These are phyloP conservation scores for Alternaria triticina DNA, from an alignment of 2,329 filamentous ascomycete species.

Conservation along the genomic window DNA sequence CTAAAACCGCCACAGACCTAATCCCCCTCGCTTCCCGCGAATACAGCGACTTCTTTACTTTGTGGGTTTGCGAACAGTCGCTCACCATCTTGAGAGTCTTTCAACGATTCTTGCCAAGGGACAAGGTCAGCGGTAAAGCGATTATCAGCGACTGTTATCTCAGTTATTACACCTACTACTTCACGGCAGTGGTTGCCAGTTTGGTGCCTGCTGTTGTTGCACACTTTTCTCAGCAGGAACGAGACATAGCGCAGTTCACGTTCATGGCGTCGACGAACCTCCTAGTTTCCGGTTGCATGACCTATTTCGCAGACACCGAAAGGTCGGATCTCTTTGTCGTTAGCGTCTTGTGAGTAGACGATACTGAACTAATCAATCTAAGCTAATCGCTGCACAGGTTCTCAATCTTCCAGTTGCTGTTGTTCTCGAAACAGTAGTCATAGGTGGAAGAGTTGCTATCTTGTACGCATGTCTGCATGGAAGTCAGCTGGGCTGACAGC, in stretches of 20 bases:
- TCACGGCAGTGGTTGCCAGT: background rate
- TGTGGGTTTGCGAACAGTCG: background rate
- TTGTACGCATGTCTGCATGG: background rate
- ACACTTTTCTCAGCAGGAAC: background rate
- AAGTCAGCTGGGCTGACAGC: background rate
- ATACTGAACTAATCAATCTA: no score
- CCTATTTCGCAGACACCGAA: background rate
- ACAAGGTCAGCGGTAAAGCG: no score
- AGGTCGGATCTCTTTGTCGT: background rate
- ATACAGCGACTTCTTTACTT: background rate
- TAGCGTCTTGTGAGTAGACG: background rate
- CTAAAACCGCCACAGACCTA: no score
- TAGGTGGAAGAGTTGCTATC: background rate
- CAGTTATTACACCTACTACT: no score
- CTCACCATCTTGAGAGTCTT: background rate
- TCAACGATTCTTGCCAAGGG: background rate
- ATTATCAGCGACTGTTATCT: no score
- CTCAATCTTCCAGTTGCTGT: background rate
- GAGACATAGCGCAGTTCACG: background rate
- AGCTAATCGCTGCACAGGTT: no score
- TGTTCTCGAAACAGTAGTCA: background rate
- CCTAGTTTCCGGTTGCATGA: background rate
- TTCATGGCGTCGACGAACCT: background rate
- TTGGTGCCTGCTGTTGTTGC: background rate
- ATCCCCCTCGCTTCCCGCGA: background rate